Evolutionary conservation across 1,139 yeast genomes (phyloP), one percentile per base, ranked within the genome.

Genomic region (Candida neerlandica): DNA sequence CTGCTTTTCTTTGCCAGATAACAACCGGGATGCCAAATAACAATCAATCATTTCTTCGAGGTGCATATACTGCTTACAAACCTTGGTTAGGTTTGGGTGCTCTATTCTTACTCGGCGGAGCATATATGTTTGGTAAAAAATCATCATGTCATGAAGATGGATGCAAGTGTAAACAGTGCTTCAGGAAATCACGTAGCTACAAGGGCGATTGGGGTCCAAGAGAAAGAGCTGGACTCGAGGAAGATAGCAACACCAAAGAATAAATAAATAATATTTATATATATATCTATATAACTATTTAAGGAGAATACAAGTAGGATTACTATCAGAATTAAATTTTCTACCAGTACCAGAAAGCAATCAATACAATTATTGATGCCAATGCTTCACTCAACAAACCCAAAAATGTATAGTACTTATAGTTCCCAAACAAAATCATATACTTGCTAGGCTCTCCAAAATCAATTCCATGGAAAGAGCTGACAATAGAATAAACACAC

Each of bases 61-160:
- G 14, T 19, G 16, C 21, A 16, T n/a, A 7, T 10, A 15, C 10
- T 12, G 26, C 23, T 2, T 41, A 41, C 43, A 58, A 57, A 29
- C 58, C 62, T 0, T 58, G 61, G 62, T 46, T 53, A 9, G 56
- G 51, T 19, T 34, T 45, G 10, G 30, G 21, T n/a, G 43, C 43
- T 6, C 3, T 38, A 9, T 18, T 38, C 3, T 26, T 44, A 29
- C 18, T 39, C 26, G 43, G 30, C 10, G 47, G 43, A n/a, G 47
- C 47, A 3, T 44, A 37, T 39, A 27, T 38, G 15, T 5, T 44
- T 3, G 38, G 34, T 39, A 44, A 32, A 38, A 38, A 16, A 15
- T 27, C 43, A 2, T 27, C 27, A 10, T 16, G 26, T 6, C 43
- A 41, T 29, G 26, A 41, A 27, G 21, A 19, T 27, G 43, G 33